A percentile compares a stretch with the other conserved stretches of the same genome.
phyloP scores from a whole-genome alignment of 768 basidiomycete genomes.

The Boletus rubroflammeus region DNA sequence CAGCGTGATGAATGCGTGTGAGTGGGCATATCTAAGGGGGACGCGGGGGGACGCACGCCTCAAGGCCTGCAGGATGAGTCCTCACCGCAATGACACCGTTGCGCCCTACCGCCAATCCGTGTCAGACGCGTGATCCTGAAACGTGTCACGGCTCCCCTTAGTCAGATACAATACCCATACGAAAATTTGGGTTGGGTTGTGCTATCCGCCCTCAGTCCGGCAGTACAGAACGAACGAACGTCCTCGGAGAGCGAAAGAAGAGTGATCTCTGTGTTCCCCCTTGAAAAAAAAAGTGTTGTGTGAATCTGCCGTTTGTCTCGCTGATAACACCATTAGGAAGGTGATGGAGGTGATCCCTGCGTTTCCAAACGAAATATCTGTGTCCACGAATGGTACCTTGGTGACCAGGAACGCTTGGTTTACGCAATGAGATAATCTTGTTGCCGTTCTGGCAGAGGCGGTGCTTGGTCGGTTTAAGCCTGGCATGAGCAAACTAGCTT shows the following conservation, averaged over 20 bases:
- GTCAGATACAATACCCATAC: constrained; percentile 6
- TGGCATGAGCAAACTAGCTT: neutral
- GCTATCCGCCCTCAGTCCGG: neutral
- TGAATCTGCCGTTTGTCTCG: constrained; percentile 12
- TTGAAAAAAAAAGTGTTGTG: neutral
- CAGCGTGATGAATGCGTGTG: constrained; percentile 2
- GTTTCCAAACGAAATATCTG: constrained; percentile 13
- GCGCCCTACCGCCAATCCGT: constrained; percentile 13
- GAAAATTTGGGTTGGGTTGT: constrained; percentile 1
- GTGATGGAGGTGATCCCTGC: constrained; percentile 7
- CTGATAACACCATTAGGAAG: constrained; percentile 22
- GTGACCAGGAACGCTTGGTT: constrained; percentile 8
- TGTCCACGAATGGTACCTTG: constrained; percentile 10
- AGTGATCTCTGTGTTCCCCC: neutral
- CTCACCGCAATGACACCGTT: constrained; percentile 8
- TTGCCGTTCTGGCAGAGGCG: constrained; percentile 19
- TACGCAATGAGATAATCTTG: constrained; percentile 16
- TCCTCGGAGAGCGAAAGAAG: constrained; percentile 19
- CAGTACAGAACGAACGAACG: constrained; percentile 1
- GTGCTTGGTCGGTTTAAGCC: constrained; percentile 9
- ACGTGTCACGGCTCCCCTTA: constrained; percentile 9
- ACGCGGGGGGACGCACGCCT: neutral
- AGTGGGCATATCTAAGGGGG: neutral
- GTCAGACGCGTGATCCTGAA: constrained; percentile 13
- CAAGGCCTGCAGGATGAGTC: constrained; percentile 6